phyloP scores from a whole-genome alignment of 768 basidiomycete genomes.

The Mycena metata region DNA sequence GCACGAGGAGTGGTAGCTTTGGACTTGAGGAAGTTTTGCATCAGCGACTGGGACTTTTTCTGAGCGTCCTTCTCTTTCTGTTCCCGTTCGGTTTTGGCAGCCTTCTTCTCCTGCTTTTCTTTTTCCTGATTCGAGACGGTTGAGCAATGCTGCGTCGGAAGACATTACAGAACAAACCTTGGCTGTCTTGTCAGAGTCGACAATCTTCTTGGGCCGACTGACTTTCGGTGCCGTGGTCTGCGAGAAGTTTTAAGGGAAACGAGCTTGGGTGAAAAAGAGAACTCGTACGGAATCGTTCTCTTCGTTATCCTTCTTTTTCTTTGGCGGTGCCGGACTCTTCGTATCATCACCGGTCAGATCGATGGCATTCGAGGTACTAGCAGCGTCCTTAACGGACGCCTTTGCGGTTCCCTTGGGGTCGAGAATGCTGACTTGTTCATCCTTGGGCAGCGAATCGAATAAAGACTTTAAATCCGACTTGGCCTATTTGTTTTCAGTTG shows the following conservation, averaged over 20 bases:
- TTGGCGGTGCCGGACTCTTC: slow-evolving; percentile 45
- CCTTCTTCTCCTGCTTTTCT: slow-evolving; percentile 76
- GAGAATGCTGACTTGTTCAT: slow-evolving; percentile 68
- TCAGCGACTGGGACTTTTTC: slow-evolving; percentile 78
- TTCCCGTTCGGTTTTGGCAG: slow-evolving; percentile 77
- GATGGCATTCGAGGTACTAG: slow-evolving; percentile 29
- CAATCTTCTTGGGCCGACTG: slow-evolving; percentile 62
- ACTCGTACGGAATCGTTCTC: slow-evolving; percentile 58
- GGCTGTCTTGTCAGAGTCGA: slow-evolving; percentile 69
- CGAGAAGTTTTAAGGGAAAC: neutral
- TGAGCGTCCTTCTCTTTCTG: slow-evolving; percentile 79
- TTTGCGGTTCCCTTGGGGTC: slow-evolving; percentile 60
- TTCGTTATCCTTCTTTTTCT: slow-evolving; percentile 50
- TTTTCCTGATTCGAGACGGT: slow-evolving; percentile 65
- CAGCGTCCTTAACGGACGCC: slow-evolving; percentile 44
- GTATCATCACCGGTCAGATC: slow-evolving; percentile 45
- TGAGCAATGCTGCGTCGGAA: neutral
- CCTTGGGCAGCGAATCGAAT: slow-evolving; percentile 70
- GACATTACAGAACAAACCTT: slow-evolving; percentile 56
- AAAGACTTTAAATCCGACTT: slow-evolving; percentile 65
- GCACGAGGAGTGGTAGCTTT: slow-evolving; percentile 62
- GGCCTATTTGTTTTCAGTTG: slow-evolving; percentile 58
- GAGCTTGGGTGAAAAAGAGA: neutral
- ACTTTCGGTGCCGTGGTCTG: slow-evolving; percentile 37
- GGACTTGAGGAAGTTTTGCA: slow-evolving; percentile 86